phyloP scores from a whole-genome alignment of 768 basidiomycete species.

The Tylopilus vinaceipallidus region DNA sequence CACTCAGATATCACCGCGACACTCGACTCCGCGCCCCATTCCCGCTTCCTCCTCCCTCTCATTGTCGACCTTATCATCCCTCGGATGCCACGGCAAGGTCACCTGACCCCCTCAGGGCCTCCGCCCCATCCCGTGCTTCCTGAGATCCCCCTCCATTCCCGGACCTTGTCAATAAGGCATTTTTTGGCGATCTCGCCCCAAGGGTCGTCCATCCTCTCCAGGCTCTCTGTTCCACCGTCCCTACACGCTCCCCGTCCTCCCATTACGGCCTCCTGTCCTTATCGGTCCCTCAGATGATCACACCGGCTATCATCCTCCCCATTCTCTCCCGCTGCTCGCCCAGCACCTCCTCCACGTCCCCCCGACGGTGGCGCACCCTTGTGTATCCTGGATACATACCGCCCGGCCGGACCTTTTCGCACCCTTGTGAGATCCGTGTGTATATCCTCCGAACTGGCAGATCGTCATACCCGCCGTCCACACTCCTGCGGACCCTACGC shows the following conservation, averaged over 20 bases:
- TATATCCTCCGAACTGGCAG: background rate
- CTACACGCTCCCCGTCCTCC: background rate
- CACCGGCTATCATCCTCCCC: constrained; percentile 12
- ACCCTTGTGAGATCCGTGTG: constrained; percentile 16
- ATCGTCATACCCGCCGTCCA: background rate
- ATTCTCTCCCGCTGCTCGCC: background rate
- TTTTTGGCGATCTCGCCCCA: constrained; percentile 22
- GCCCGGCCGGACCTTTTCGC: constrained; percentile 12
- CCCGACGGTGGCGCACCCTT: background rate
- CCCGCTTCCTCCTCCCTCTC: constrained; percentile 4
- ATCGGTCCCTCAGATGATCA: constrained; percentile 10
- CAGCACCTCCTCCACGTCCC: background rate
- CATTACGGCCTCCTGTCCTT: constrained; percentile 8
- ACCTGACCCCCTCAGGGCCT: constrained; percentile 25
- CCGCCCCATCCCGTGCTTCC: constrained; percentile 19
- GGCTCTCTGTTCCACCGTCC: constrained; percentile 7
- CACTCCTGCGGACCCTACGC: background rate
- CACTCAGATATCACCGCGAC: constrained; percentile 31
- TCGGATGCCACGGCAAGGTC: constrained; percentile 23
- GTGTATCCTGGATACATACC: constrained; percentile 13
- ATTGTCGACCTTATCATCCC: background rate
- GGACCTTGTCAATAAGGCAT: constrained; percentile 21
- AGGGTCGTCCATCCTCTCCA: background rate
- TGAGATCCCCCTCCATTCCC: constrained; percentile 28
- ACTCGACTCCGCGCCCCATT: constrained; percentile 1